Conservation (phyloP, 2,329 filamentous ascomycete species). For the Ampelomyces quisqualis region DNA sequence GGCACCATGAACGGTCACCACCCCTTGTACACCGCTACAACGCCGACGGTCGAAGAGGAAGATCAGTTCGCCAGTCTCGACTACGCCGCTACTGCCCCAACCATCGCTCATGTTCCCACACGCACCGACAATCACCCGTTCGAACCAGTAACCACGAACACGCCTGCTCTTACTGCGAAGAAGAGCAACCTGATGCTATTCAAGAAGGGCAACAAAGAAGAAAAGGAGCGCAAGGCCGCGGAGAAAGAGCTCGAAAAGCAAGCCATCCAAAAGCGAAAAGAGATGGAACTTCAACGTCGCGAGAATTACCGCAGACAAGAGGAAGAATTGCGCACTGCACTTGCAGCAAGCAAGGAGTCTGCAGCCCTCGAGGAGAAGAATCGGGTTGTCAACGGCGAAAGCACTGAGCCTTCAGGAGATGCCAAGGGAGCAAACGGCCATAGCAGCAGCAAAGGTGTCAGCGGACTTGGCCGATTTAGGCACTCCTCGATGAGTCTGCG, state of each 20-base stretch:
- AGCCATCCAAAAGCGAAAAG: slow-evolving; percentile 52
- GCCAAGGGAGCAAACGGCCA: slow-evolving; percentile 40
- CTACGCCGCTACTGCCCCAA: slow-evolving; percentile 65
- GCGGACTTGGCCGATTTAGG: slow-evolving; percentile 64
- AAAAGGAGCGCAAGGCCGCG: slow-evolving; percentile 60
- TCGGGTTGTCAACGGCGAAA: slow-evolving; percentile 15
- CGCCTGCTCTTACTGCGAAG: slow-evolving; percentile 38
- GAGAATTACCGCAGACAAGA: slow-evolving; percentile 60
- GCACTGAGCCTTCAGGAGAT: slow-evolving; percentile 3
- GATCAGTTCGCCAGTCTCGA: slow-evolving; percentile 60
- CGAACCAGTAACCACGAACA: slow-evolving; percentile 36
- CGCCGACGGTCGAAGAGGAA: slow-evolving; percentile 47
- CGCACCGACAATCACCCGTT: slow-evolving; percentile 32
- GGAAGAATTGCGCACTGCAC: slow-evolving; percentile 63
- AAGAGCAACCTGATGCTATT: slow-evolving; percentile 44
- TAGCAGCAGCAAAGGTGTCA: slow-evolving; percentile 35
- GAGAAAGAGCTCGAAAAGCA: slow-evolving; percentile 55
- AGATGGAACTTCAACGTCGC: slow-evolving; percentile 54
- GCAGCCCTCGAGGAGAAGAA: slow-evolving; percentile 52
- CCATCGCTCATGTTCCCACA: slow-evolving; percentile 40
- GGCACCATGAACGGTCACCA: slow-evolving; percentile 43
- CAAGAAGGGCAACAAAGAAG: slow-evolving; percentile 66
- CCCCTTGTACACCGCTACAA: slow-evolving; percentile 39
- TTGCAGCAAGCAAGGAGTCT: slow-evolving; percentile 66
- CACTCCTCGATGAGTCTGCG: slow-evolving; percentile 77